Percentiles rank a stretch among this genome's conserved stretches.
These are phyloP conservation scores for Trichoderma polysporum DNA, from an alignment of 2,329 filamentous ascomycete species.

Conservation along the genomic window DNA sequence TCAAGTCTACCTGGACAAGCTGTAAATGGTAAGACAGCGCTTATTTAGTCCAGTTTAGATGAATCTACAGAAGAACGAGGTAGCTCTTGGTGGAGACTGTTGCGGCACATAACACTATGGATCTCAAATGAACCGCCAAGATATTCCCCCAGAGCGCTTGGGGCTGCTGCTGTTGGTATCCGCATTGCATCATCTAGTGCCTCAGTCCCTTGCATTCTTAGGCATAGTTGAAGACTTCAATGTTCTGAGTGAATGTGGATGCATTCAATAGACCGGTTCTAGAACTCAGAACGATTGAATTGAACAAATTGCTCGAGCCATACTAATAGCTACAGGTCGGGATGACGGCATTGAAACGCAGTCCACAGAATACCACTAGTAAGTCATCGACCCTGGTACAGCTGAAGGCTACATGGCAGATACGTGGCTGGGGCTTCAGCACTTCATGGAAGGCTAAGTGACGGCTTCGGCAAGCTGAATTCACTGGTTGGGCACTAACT, in stretches of 20 bases:
- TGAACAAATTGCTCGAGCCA: neutral
- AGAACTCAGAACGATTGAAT: neutral
- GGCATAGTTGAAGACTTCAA: neutral
- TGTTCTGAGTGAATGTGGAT: neutral
- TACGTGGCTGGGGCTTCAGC: neutral
- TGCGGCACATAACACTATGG: neutral
- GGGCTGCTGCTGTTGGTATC: neutral
- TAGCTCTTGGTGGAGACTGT: neutral
- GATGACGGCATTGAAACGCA: neutral
- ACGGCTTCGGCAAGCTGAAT: neutral
- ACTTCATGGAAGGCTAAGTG: neutral
- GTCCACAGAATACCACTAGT: neutral
- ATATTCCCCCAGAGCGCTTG: neutral
- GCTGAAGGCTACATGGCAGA: neutral
- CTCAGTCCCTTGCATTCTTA: neutral
- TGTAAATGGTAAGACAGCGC: neutral
- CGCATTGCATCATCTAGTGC: neutral
- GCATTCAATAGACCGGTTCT: neutral
- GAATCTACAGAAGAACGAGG: neutral
- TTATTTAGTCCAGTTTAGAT: neutral
- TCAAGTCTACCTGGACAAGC: neutral
- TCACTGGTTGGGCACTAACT: neutral
- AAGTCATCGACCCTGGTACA: slow-evolving; percentile 1
- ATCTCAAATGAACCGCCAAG: neutral
- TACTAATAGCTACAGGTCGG: neutral